A percentile compares a stretch with the other conserved stretches of the same genome.
These are phyloP conservation scores for Elaeis oleifera DNA, from an alignment of 202 grass and related monocot genomes.

Conservation along the genomic window DNA sequence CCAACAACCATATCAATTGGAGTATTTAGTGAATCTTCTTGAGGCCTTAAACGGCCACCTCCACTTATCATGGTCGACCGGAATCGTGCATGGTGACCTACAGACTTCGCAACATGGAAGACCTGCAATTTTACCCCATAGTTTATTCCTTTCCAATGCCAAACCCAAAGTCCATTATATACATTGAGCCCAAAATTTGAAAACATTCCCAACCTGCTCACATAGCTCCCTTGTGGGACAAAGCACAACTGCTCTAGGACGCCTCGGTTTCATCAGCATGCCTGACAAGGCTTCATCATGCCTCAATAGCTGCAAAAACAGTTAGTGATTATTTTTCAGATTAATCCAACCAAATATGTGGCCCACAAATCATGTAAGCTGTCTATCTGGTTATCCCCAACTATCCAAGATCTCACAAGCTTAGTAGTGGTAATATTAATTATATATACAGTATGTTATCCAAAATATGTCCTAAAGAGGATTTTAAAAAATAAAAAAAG, in stretches of 20 bases:
- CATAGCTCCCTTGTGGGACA: conserved; percentile 92
- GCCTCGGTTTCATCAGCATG: conserved; percentile 75
- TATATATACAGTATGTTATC: too few species aligned
- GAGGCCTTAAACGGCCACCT: conserved; percentile 71
- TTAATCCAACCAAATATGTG: background rate
- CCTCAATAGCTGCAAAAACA: conserved; percentile 52
- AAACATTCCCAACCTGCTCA: conserved; percentile 52
- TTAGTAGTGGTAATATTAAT: too few species aligned
- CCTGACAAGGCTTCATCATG: conserved; percentile 62
- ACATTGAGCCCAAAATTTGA: background rate
- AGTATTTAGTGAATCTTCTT: conserved; percentile 85
- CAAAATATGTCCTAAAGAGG: too few species aligned
- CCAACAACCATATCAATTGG: conserved; percentile 93
- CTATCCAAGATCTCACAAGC: too few species aligned
- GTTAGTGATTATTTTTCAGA: background rate
- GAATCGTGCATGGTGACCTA: conserved; percentile 91
- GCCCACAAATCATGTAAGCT: background rate
- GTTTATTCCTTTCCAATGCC: too few species aligned
- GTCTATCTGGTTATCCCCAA: too few species aligned
- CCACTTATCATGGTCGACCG: conserved; percentile 88
- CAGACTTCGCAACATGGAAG: conserved; percentile 78
- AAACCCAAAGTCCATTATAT: too few species aligned
- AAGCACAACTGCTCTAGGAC: conserved; percentile 71
- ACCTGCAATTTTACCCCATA: conserved; percentile 40
- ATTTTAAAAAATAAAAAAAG: too few species aligned